These are phyloP conservation scores for Pleomassaria siparia DNA, from an alignment of 2,329 filamentous ascomycete species.

Conservation along the genomic window DNA sequence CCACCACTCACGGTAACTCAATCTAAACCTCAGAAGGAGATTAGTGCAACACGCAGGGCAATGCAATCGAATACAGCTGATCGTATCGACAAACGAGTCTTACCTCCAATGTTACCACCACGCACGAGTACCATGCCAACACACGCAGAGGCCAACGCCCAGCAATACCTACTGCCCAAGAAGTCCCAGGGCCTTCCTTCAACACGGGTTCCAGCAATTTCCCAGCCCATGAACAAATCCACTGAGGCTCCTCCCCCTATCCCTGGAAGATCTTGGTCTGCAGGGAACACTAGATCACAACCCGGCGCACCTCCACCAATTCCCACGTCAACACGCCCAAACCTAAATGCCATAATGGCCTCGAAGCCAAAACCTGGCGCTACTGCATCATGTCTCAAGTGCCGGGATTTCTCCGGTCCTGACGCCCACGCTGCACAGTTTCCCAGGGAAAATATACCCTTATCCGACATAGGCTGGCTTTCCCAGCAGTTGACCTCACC, in stretches of 20 bases:
- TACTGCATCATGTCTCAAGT: constrained; percentile 65
- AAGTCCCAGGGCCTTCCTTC: constrained; percentile 37
- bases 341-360: constrained; percentile 58
- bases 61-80: constrained; percentile 39
- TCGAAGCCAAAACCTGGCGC: constrained; percentile 37
- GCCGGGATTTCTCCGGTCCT: constrained; percentile 82
- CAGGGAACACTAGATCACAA: constrained; percentile 10
- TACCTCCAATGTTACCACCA: constrained; percentile 31
- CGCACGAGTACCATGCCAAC: constrained; percentile 26
- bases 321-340: constrained; percentile 58
- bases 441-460: constrained; percentile 71
- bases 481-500: constrained; percentile 75
- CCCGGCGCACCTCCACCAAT: constrained; percentile 51
- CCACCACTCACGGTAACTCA: constrained; percentile 59
- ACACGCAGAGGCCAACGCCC: constrained; percentile 15
- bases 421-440: constrained; percentile 78
- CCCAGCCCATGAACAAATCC: constrained; percentile 47
- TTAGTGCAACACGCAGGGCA: constrained; percentile 38
- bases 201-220: constrained; percentile 50
- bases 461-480: constrained; percentile 68
- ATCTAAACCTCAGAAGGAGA: constrained; percentile 46
- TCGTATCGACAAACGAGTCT: constrained; percentile 12
- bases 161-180: constrained; percentile 22
- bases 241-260: constrained; percentile 33
- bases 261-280: constrained; percentile 12